Evolutionary conservation across 139 green algal species (phyloP).

Genomic region (Mesostigma viride): DNA sequence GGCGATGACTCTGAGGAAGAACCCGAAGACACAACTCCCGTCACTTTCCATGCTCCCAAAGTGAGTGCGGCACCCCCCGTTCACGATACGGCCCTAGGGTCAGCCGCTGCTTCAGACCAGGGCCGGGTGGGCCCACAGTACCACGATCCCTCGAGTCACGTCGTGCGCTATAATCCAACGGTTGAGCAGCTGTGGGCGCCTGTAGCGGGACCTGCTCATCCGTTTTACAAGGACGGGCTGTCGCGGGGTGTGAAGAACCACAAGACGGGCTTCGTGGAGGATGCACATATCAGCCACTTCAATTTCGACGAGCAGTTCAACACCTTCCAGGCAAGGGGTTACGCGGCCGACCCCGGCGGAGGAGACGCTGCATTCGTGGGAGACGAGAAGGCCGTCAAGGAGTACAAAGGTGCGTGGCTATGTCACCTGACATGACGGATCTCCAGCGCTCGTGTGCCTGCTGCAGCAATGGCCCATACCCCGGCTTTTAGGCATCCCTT

Average conservation of each 20-base stretch:
- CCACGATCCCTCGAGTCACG: too few relatives aligned
- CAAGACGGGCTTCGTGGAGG: conserved; percentile 34
- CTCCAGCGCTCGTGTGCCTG: not conserved
- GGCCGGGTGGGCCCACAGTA: too few relatives aligned
- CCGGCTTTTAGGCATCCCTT: not conserved
- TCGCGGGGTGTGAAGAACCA: conserved; percentile 68
- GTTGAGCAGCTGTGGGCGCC: conserved; percentile 71
- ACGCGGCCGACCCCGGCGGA: conserved; percentile 28
- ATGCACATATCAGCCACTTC: conserved; percentile 46
- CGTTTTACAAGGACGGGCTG: conserved; percentile 56
- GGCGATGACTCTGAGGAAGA: too few relatives aligned
- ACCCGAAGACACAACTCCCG: too few relatives aligned
- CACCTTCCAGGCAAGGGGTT: conserved; percentile 49
- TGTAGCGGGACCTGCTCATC: conserved; percentile 57
- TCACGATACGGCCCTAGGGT: too few relatives aligned
- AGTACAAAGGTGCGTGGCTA: conserved; percentile 25
- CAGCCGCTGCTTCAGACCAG: too few relatives aligned
- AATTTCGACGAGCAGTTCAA: conserved; percentile 86
- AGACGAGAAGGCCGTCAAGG: conserved; percentile 22
- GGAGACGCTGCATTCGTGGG: conserved; percentile 34
- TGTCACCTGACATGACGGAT: conserved; percentile 16
- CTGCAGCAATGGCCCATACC: not conserved
- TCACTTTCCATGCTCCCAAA: too few relatives aligned
- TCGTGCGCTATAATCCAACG: conserved; percentile 74
- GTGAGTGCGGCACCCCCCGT: too few relatives aligned